These are phyloP conservation scores for Phialophora tarda DNA, from an alignment of 2,329 filamentous ascomycete species.

Conservation along the genomic window DNA sequence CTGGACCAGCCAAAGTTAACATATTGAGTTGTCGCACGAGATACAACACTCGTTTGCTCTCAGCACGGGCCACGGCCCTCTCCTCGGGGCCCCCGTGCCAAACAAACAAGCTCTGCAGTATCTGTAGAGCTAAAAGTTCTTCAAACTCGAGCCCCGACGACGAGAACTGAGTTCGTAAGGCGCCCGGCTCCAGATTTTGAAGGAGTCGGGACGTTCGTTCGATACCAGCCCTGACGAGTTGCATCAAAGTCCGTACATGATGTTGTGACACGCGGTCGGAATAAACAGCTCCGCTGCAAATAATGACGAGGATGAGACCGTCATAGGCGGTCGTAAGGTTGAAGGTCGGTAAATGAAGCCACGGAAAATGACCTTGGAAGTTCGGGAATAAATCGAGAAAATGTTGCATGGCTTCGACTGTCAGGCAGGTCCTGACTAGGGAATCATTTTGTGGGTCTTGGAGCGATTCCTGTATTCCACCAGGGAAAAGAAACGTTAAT, in stretches of 20 bases:
- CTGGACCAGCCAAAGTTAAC: conserved; percentile 58
- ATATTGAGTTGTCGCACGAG: conserved; percentile 65
- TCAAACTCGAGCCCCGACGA: conserved; percentile 49
- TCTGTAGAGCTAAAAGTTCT: conserved; percentile 69
- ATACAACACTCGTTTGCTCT: conserved; percentile 41
- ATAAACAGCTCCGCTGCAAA: conserved; percentile 76
- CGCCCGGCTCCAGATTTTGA: conserved; percentile 32
- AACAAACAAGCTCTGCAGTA: conserved; percentile 66
- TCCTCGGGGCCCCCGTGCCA: conserved; percentile 74
- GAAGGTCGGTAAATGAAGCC: conserved; percentile 75
- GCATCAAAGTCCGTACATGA: conserved; percentile 71
- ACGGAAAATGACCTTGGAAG: conserved; percentile 74
- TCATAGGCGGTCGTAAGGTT: conserved; percentile 69
- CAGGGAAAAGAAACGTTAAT: conserved; percentile 62
- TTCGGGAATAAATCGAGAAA: conserved; percentile 74
- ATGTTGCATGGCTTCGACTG: conserved; percentile 70
- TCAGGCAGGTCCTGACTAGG: conserved; percentile 60
- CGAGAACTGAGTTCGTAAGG: conserved; percentile 49
- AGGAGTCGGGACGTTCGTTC: conserved; percentile 40
- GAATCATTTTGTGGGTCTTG: conserved; percentile 60
- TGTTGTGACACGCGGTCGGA: conserved; percentile 65
- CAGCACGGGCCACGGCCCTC: conserved; percentile 65
- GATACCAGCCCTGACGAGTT: conserved; percentile 60
- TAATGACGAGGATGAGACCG: conserved; percentile 71
- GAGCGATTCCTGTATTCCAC: conserved; percentile 63